Evolutionary conservation across 2,329 filamentous ascomycete species (phyloP).

Genomic region (Arthrobotrys sinensis): DNA sequence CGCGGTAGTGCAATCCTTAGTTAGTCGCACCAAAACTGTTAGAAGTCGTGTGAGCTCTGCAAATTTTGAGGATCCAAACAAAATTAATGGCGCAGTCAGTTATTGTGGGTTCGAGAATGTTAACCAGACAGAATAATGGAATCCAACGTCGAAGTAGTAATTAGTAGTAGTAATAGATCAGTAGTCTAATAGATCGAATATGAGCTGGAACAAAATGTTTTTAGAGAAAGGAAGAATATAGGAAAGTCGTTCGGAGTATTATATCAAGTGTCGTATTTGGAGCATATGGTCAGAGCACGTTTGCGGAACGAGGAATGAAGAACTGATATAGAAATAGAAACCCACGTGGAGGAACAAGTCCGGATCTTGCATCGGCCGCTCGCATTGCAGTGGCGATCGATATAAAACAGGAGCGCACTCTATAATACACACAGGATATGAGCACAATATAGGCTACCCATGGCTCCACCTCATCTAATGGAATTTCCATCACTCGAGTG

Average conservation of each 20-base stretch:
- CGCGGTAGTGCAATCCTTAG: no score
- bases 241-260: not conserved
- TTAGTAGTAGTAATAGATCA: not conserved
- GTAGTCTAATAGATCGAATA: no score
- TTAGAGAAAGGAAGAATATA: not conserved
- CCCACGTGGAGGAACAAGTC: conserved; percentile 46
- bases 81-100: no score
- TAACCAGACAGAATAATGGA: no score
- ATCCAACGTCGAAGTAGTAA: not conserved
- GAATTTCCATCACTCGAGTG: conserved; percentile 26
- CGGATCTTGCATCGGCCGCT: conserved; percentile 39
- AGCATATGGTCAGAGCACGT: not conserved
- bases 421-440: conserved; percentile 13
- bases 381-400: conserved; percentile 40
- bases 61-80: not conserved
- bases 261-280: not conserved
- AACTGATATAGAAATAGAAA: conserved; percentile 47
- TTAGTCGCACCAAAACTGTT: no score
- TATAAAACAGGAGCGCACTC: conserved; percentile 33
- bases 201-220: no score
- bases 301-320: conserved; percentile 19
- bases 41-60: no score
- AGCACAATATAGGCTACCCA: conserved; percentile 35
- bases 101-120: no score
- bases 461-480: conserved; percentile 23